These are phyloP conservation scores for Corylus americana DNA, from an alignment of 306 rosid species.

Conservation along the genomic window DNA sequence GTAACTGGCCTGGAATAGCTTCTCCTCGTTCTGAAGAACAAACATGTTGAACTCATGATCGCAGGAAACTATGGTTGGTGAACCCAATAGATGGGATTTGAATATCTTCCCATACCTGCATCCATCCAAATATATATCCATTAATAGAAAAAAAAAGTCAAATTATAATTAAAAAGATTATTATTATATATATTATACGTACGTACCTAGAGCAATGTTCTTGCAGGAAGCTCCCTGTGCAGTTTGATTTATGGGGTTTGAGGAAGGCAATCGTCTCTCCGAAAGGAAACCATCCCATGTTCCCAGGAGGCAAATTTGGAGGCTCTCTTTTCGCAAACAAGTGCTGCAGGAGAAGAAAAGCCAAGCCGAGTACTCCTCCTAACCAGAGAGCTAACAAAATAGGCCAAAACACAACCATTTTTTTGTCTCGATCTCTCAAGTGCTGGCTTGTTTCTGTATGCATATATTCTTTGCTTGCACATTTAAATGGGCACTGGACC, in stretches of 20 bases:
- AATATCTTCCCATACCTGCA: constrained; percentile 77
- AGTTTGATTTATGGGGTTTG: constrained; percentile 66
- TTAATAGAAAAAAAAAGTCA: too few species aligned
- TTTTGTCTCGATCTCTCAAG: too few species aligned
- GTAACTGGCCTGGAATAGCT: constrained; percentile 60
- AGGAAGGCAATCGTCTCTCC: constrained; percentile 73
- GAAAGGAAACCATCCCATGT: constrained; percentile 66
- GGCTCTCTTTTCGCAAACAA: constrained; percentile 14
- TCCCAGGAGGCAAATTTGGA: constrained; percentile 54
- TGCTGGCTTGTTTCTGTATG: too few species aligned
- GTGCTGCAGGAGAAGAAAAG: constrained; percentile 38
- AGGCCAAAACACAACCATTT: neutral
- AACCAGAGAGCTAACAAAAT: constrained; percentile 30
- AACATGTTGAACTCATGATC: constrained; percentile 68
- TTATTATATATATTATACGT: too few species aligned
- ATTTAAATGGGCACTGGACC: too few species aligned
- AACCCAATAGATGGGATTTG: constrained; percentile 75
- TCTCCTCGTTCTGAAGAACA: constrained; percentile 80
- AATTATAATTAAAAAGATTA: too few species aligned
- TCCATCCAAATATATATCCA: too few species aligned
- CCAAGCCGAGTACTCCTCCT: constrained; percentile 22
- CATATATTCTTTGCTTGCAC: too few species aligned
- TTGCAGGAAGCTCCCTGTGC: constrained; percentile 60
- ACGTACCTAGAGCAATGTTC: constrained; percentile 56
- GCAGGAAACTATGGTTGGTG: constrained; percentile 72